Base-by-base conservation (phyloP, 345 rosid genomes). In the Linum lewisii region DNA sequence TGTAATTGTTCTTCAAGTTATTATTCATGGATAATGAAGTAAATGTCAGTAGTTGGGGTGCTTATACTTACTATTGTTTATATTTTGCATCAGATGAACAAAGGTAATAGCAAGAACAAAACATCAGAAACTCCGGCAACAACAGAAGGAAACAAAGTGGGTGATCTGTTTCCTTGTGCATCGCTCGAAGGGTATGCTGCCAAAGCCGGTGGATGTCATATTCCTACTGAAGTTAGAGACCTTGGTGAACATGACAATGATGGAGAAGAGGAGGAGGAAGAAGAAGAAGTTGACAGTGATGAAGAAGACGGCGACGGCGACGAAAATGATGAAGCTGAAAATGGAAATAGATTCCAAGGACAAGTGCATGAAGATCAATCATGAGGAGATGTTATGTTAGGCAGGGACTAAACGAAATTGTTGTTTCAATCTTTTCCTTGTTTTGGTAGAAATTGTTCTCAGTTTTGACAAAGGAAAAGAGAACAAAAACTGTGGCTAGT, bases 141-240 rank as follows among this genome's bases (percentile, higher is more conserved):
- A 47, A 73, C 72, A 45, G 82, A 78, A 58, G 85, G 76, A 50
- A 85, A 72, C 63, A 85, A 80, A 75, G 96, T 85, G 45, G 93
- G 93, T 45, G 93, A 82, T 29, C 67, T 88, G 65, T 88, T 85
- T 75, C 93, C 90, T 9, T 55, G 83, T 32, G 64, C 79, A 70
- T 78, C 93, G 11, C 90, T 88, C 7, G 93, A 88, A 59, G 85
- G 75, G 58, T 85, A 88, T 73, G 88, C 88, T 55, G 75, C 70
- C 34, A 74, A 74, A 34, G 59, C 66, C 36, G 15, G 70, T 55
- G 65, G 36, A 49, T 20, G 6, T 56, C 42, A 6, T 50, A 37
- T 15, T 57, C 57, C 20, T 5, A 51, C 49, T 21, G n/a, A n/a
- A n/a, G 37, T 24, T 21, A 49, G 22, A 2, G 56, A 36, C 4